A percentile compares a stretch with the other conserved stretches of the same genome.
Conservation (phyloP, 495 filamentous ascomycete genomes). For the Bacidia rubella region DNA sequence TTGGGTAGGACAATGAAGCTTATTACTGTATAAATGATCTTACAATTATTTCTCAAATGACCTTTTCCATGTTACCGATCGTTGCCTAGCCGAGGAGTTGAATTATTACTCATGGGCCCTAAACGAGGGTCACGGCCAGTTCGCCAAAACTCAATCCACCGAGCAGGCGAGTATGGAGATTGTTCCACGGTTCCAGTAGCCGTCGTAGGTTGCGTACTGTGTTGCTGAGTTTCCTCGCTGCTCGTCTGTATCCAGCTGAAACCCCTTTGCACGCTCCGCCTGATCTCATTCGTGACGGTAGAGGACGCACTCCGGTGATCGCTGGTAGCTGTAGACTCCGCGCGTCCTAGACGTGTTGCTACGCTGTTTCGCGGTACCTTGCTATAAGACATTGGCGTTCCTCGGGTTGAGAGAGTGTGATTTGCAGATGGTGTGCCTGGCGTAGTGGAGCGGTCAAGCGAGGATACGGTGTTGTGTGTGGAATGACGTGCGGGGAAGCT, state of each 20-base stretch:
- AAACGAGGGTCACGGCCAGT: background rate
- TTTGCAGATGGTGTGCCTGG: background rate
- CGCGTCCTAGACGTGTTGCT: background rate
- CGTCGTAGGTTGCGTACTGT: conserved; percentile 1
- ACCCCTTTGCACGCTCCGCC: conserved; percentile 1
- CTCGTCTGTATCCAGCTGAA: conserved; percentile 9
- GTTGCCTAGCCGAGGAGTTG: background rate
- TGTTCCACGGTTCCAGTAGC: background rate
- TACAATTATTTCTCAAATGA: too few species aligned
- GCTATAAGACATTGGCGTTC: background rate
- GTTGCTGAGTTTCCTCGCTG: background rate
- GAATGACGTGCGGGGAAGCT: background rate
- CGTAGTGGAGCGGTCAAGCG: background rate
- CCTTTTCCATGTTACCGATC: background rate
- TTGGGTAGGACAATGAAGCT: too few species aligned
- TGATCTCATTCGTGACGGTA: conserved; percentile 4
- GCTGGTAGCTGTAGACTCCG: background rate
- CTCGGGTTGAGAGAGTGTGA: background rate
- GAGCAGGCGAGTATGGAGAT: conserved; percentile 5
- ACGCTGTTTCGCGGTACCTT: background rate
- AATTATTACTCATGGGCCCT: background rate
- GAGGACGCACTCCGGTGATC: conserved; percentile 4
- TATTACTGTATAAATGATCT: too few species aligned
- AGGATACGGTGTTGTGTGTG: background rate
- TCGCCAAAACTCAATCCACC: conserved; percentile 6